Base-by-base conservation (phyloP, 257 asterid species). In the Solanum lignicaule region DNA sequence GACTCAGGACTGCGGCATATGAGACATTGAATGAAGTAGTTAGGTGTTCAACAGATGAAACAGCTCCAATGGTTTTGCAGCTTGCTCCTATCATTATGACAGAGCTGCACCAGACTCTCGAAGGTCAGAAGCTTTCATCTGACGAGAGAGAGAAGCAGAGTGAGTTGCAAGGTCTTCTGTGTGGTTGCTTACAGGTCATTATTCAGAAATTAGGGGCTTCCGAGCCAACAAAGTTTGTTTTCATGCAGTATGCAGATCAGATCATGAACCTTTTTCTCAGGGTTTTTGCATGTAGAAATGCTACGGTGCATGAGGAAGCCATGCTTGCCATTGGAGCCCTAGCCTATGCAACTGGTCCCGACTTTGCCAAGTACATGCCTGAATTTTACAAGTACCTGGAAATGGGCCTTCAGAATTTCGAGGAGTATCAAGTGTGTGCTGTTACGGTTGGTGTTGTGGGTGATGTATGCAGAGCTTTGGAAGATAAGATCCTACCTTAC, bases 261-360 rank as follows among this genome's bases (percentile, higher is more conserved):
- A 95, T 96, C 62, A 94, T 96, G 98, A 92, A 83, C 87, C 95
- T 95, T 74, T 91, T 96, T 82, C 93, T 96, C 31, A 92, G 89
- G 86, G 98, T 95, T 39, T 96, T 96, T 86, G 96, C 98, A 43
- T 93, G 96, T 89, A 93, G 98, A 90, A 95, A 89, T 90, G 98
- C 98, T 46, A 93, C 98, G n/a, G 98, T 92, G 88, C 98, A 95
- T 83, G 98, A 96, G 90, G 98, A 96, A 91, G 98, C 98, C 4
- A 96, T 96, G 98, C 98, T 96, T 87, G 94, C 98, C 36, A 94
- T 96, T 92, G 98, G 98, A 72, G 98, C 98, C 23, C 94, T 95
- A 79, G 98, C 98, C 90, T 93, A 96, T 88, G 92, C 93, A 18
- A 87, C 91, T 18, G 98, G 98, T 79, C 92, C 93, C 0, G 93